Evolutionary conservation across 2,329 filamentous ascomycete species (phyloP), one percentile per base, ranked within the genome.

Genomic region (Bipolaris bicolor): DNA sequence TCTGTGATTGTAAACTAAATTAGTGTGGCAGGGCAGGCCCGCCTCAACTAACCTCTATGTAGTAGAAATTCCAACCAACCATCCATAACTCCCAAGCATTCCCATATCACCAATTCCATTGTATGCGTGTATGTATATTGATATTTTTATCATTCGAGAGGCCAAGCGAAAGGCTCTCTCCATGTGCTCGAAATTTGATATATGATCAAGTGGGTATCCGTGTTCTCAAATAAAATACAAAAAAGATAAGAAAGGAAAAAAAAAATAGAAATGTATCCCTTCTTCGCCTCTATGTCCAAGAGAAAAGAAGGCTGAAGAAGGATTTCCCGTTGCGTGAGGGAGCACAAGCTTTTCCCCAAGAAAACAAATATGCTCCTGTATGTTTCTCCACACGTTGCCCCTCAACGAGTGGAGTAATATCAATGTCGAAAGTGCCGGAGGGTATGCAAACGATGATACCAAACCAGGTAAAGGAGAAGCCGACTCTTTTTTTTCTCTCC

Each of bases 171-270:
- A 15, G 11, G 40, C 11, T 22, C 20, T 43, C 40, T 43, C 41
- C 24, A 37, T 44, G 22, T 22, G 10, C 29, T 31, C 29, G 29
- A 31, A 31, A 31, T 31, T 11, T 31, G 29, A n/a, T 37, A 16
- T 24, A 48, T n/a, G 37, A 44, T 36, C 22, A 26, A 36, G 36
- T 49, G 46, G 46, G 46, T 49, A 49, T 49, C 46, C n/a, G 34
- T 49, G 46, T 49, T 37, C 34, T 39, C 37, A 15, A 48, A 49
- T n/a, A n/a, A 49, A 39, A 37, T 11, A 39, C 1, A 15, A 39
- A 13, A 31, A 13, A 48, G 39, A 29, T 3, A 13, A 34, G 2
- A n/a, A 33, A 2, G 15, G 10, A 13, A 7, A 48, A 48, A 37
- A 7, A 13, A 46, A 6, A 24, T 15, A 33, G 10, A 18, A 7